Conservation (phyloP, 495 filamentous ascomycete genomes). For the Talaromyces borbonicus region DNA sequence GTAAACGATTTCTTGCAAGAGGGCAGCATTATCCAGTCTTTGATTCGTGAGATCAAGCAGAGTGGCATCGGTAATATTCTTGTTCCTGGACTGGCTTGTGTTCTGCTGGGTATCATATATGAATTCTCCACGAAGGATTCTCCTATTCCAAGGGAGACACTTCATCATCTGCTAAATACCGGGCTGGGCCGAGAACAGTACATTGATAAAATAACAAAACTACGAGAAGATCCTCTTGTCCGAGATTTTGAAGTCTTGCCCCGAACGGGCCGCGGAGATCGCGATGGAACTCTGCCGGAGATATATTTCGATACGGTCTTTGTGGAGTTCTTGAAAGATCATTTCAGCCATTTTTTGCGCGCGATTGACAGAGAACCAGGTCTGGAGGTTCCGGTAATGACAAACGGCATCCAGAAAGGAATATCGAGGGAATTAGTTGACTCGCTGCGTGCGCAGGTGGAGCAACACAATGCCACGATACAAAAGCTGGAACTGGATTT, state of each 20-base stretch:
- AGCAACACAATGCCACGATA: slow-evolving; percentile 58
- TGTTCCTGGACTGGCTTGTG: slow-evolving; percentile 71
- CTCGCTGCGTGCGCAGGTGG: slow-evolving; percentile 64
- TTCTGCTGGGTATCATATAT: slow-evolving; percentile 80
- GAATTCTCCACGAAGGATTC: slow-evolving; percentile 98
- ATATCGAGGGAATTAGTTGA: slow-evolving; percentile 79
- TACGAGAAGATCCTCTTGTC: slow-evolving; percentile 72
- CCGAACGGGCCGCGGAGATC: slow-evolving; percentile 49
- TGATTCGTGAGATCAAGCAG: slow-evolving; percentile 64
- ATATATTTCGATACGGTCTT: slow-evolving; percentile 81
- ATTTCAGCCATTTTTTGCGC: slow-evolving; percentile 75
- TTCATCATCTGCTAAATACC: slow-evolving; percentile 71
- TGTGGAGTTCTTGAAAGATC: slow-evolving; percentile 91
- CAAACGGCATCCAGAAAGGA: slow-evolving; percentile 72
- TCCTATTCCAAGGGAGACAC: slow-evolving; percentile 70
- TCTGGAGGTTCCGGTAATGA: slow-evolving; percentile 67
- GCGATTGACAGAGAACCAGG: slow-evolving; percentile 89
- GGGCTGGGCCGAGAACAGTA: slow-evolving; percentile 82
- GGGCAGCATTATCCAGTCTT: slow-evolving; percentile 79
- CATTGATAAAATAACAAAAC: slow-evolving; percentile 68
- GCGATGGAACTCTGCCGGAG: slow-evolving; percentile 58
- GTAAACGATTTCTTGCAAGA: slow-evolving; percentile 94
- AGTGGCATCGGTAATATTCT: slow-evolving; percentile 49
- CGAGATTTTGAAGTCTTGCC: slow-evolving; percentile 86
- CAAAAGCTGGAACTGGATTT: slow-evolving; percentile 58